Base-by-base conservation (phyloP, 1,139 yeast genomes). In the Suhomyces yuchorum region DNA sequence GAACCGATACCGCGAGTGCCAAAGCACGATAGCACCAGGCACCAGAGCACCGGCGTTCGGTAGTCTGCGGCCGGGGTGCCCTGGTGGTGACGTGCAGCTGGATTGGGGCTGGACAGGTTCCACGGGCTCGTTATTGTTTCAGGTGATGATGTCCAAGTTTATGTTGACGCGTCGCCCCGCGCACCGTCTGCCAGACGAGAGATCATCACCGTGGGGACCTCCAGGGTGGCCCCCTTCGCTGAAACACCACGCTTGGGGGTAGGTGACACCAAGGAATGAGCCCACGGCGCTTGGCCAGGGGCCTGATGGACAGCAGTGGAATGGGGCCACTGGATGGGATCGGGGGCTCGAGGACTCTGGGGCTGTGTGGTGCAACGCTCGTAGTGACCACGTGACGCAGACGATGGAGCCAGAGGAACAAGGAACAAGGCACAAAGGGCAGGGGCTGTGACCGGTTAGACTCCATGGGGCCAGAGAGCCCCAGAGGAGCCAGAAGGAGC, bases 51-150 rank as follows among this genome's bases (percentile, higher is more conserved):
- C n/a, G n/a, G 9, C 11, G 8, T 12, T 23, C 26, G 26, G 26
- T 23, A 23, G 26, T 8, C 8, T 23, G 9, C 9, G 26, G 9
- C 26, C 9, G 3, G 38, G 22, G 37, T 5, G 22, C 20, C 37
- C 37, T 36, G 38, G 32, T n/a, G 15, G 32, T n/a, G 26, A 12
- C 32, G 40, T 20, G 40, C 24, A 23, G 23, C 17, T 23, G 19
- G 11, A 26, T 38, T 23, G n/a, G 40, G n/a, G 17, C 11, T 7
- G 14, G 14, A 28, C 14, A 12, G 19, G 9, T 9, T 20, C 19
- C 40, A 28, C 20, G 43, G 47, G 47, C 47, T 44, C 47, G 47
- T 28, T 44, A 44, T 44, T 44, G 47, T 44, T 44, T 44, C 47
- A 44, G 38, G 28, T 36, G 15, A 6, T 28, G 32, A 7, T 28